Evolutionary conservation across 305 asterid genomes (phyloP), one percentile per base, ranked within the genome.

Genomic region (Fraxinus floribunda): DNA sequence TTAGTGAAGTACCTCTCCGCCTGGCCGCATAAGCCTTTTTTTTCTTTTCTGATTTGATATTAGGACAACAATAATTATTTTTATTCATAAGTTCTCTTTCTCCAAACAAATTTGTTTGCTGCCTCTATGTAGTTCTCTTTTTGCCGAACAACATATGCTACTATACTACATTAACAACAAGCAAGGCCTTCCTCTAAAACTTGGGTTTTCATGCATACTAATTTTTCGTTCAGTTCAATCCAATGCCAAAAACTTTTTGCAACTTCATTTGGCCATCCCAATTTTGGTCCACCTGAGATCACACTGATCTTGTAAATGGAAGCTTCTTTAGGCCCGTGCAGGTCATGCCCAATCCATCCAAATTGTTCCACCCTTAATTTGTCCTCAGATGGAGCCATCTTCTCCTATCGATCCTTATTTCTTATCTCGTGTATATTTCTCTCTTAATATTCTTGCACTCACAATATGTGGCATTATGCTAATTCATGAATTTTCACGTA

Each of bases 401-500:
- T 4, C 70, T n/a, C 68, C 30, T 60, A 18, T 22, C 24, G 24
- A 52, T 60, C 30, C 70, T 68, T 29, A 3, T 66, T 26, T 66
- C 36, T 66, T 26, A 29, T 68, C 32, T 26, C 32, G 11, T 68
- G 38, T 68, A 68, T 10, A 68, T 29, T 68, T 68, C 38, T 26
- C 24, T 22, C 38, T 66, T 8, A 26, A 29, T 68, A 10, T n/a
- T 34, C 18, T 11, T 10, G 18, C 38, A 29, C 75, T 24, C 75
- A 3, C n/a, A 57, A 3, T 13, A 49, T 73, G 8, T n/a, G 74
- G 44, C 82, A 57, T 55, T 76, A 73, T 80, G 49, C 87, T 88
- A 80, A 83, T 79, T 77, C 70, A 20, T 30, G 46, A 70, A 75
- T 68, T 82, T 39, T 73, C 18, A 41, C 30, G 32, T 30, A 44